Conservation (phyloP, 1,284 basidiomycete genomes). For the Vanrija sp. region DNA sequence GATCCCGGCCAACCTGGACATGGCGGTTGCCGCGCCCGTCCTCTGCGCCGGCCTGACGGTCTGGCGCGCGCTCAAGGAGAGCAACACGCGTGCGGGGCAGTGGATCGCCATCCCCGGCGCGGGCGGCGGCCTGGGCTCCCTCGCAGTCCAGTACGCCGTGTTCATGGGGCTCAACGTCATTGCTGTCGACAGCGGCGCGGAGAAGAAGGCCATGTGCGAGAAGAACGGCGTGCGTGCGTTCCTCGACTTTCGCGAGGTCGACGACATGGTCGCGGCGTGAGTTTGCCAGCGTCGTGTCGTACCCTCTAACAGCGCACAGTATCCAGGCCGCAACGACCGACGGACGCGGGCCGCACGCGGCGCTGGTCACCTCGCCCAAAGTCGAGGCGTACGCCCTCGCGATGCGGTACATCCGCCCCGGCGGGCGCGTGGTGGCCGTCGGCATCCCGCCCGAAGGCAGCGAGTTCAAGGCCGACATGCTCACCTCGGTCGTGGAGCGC, state of each 20-base stretch:
- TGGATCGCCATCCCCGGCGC: constrained; percentile 65
- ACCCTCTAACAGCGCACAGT: too few relatives aligned
- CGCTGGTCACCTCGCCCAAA: constrained; percentile 56
- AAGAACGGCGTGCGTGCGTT: constrained; percentile 72
- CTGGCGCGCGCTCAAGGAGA: constrained; percentile 76
- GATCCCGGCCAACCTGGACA: constrained; percentile 64
- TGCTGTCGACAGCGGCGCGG: constrained; percentile 68
- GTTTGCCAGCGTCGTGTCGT: too few relatives aligned
- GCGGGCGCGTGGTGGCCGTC: constrained; percentile 67
- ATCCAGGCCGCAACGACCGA: constrained; percentile 57
- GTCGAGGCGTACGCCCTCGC: constrained; percentile 61
- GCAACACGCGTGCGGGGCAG: constrained; percentile 62
- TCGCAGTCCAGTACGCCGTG: constrained; percentile 69
- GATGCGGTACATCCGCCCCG: constrained; percentile 62
- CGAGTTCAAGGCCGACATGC: background rate
- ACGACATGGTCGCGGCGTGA: constrained; percentile 31
- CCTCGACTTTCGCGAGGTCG: constrained; percentile 64
- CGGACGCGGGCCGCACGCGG: constrained; percentile 68
- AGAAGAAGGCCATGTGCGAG: constrained; percentile 65
- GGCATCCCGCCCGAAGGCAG: constrained; percentile 64
- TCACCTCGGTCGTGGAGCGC: constrained; percentile 18
- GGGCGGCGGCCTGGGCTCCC: constrained; percentile 48
- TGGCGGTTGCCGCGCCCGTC: constrained; percentile 71
- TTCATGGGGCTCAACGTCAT: constrained; percentile 71
- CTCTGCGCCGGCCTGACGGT: constrained; percentile 62